Conservation (phyloP, 768 basidiomycete genomes). For the Mycena rebaudengoi region DNA sequence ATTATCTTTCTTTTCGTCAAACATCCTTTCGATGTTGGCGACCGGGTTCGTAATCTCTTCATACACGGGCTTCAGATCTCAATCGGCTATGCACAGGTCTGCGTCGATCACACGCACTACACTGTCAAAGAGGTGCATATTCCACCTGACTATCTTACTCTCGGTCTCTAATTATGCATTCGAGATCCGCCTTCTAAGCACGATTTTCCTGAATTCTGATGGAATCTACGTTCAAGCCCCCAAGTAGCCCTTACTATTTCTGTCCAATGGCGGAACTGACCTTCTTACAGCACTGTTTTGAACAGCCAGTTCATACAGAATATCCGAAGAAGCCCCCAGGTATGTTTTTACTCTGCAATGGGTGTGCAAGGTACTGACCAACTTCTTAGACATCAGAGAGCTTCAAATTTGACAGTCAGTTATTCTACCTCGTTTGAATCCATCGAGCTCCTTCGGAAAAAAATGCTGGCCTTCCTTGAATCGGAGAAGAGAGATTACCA, state of each 20-base stretch:
- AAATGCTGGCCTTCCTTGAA: conserved; percentile 84
- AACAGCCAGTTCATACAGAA: conserved; percentile 66
- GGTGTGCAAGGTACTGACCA: background rate
- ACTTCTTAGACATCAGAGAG: conserved; percentile 72
- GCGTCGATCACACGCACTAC: conserved; percentile 60
- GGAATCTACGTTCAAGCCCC: conserved; percentile 76
- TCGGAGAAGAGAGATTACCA: conserved; percentile 78
- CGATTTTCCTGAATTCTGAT: conserved; percentile 70
- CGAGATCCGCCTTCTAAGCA: conserved; percentile 79
- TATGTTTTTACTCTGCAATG: conserved; percentile 31
- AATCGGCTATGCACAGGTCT: too few species aligned
- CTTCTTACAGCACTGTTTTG: conserved; percentile 13
- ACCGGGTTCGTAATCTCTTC: too few species aligned
- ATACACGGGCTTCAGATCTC: too few species aligned
- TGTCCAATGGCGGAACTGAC: background rate
- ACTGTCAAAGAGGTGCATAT: conserved; percentile 74
- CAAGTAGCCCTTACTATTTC: conserved; percentile 43
- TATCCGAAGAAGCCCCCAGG: conserved; percentile 75
- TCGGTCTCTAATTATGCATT: background rate
- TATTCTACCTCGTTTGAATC: conserved; percentile 84
- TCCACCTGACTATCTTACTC: background rate
- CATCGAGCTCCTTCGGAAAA: conserved; percentile 79
- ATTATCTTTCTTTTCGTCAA: conserved; percentile 94
- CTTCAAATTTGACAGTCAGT: conserved; percentile 81
- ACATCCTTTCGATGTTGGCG: conserved; percentile 85